phyloP scores from a whole-genome alignment of 176 grass and related monocot species.

The Zizania latifolia region DNA sequence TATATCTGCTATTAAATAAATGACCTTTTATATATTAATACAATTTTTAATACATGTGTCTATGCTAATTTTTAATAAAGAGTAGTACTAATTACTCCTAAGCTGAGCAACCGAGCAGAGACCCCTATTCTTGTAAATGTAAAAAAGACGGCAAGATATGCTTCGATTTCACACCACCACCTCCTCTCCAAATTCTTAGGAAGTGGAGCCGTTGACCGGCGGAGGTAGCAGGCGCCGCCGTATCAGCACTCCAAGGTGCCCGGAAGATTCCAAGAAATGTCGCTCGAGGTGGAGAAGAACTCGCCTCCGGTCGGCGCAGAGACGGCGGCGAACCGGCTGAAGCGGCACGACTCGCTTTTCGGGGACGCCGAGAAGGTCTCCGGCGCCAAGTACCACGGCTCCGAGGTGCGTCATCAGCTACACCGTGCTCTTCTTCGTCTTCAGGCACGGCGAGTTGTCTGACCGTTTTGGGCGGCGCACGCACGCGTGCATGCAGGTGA shows the following conservation, averaged over 20 bases:
- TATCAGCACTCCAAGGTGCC: neutral
- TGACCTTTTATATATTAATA: too few relatives aligned
- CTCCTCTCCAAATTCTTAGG: neutral
- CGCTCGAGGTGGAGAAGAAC: constrained; percentile 31
- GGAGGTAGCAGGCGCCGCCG: constrained; percentile 1
- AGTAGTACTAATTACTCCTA: neutral
- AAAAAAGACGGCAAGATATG: neutral
- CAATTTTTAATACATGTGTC: too few relatives aligned
- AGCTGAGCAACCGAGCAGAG: neutral
- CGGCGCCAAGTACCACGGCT: constrained; percentile 9
- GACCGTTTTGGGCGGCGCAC: too few relatives aligned
- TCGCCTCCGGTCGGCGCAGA: neutral
- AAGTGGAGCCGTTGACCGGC: neutral
- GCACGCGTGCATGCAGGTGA: neutral
- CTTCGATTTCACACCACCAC: constrained; percentile 18
- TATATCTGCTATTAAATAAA: too few relatives aligned
- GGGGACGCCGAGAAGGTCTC: constrained; percentile 53
- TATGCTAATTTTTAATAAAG: too few relatives aligned
- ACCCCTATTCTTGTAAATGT: constrained; percentile 19
- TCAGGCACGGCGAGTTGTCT: too few relatives aligned
- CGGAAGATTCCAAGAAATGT: constrained; percentile 16
- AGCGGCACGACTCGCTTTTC: constrained; percentile 44
- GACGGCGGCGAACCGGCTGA: constrained; percentile 2
- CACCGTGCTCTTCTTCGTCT: too few relatives aligned
- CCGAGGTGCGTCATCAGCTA: too few relatives aligned